Evolutionary conservation across 441 rosid genomes (phyloP).

Genomic region (Brassica balearica): DNA sequence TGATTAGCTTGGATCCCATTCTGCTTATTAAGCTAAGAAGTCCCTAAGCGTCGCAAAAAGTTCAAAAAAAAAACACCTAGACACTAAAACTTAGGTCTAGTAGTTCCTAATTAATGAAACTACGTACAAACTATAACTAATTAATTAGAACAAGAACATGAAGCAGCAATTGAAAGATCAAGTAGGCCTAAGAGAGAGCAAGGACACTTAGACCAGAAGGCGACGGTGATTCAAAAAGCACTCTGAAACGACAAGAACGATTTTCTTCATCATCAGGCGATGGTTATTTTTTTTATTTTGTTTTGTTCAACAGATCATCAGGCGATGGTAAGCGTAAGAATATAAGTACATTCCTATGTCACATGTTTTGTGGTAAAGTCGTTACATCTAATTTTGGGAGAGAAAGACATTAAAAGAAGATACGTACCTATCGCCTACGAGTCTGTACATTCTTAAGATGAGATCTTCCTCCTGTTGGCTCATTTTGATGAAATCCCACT

Average conservation of each 20-base stretch:
- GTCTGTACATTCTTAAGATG: constrained; percentile 12
- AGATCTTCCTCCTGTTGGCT: constrained; percentile 21
- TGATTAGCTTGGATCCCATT: background rate
- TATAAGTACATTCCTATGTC: background rate
- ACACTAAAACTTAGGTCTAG: background rate
- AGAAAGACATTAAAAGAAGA: background rate
- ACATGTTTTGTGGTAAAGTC: background rate
- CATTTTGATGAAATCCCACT: background rate
- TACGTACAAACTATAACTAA: background rate
- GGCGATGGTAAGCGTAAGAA: background rate
- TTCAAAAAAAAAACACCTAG: background rate
- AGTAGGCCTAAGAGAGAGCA: background rate
- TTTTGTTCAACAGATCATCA: background rate
- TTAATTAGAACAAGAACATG: background rate
- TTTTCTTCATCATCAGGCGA: background rate
- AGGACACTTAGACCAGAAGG: background rate
- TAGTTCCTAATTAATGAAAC: background rate
- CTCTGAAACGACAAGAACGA: background rate
- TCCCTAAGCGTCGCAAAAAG: background rate
- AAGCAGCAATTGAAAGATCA: background rate
- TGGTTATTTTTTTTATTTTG: background rate
- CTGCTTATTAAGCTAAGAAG: background rate
- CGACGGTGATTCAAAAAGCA: background rate
- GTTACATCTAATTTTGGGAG: background rate
- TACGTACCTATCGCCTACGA: constrained; percentile 9